Base-by-base conservation (phyloP, 2,329 filamentous ascomycete species). In the Colletotrichum shisoi region DNA sequence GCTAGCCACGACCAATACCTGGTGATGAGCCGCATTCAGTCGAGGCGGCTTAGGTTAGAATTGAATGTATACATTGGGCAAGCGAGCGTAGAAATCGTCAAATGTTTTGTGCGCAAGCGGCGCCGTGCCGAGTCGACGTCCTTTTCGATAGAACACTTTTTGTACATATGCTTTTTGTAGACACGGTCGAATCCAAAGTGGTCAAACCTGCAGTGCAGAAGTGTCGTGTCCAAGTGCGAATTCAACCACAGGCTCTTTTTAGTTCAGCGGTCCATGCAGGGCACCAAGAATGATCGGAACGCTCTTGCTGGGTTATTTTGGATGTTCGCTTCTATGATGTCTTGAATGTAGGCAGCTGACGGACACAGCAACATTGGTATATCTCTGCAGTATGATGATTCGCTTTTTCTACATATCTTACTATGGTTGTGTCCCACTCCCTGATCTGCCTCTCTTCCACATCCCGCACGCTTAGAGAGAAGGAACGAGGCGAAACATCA, bases 51-150 rank as follows among this genome's bases (percentile, higher is more conserved):
- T 48, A 34, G 24, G 31, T 27, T 59, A 64, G 54, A 64, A 40
- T 44, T 54, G 46, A 64, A 59, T 56, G 42, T 39, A 64, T 42
- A 64, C 54, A 64, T 61, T 59, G 54, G 54, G 39, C 52, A 49
- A 67, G 60, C 61, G 42, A 59, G 64, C 64, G 53, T 54, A 56
- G 52, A 49, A 31, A 56, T 48, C 21, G 61, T 59, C 61, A 44
- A 48, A 13, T 54, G 44, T 42, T 45, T 34, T 40, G 51, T 44
- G 31, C 48, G 58, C 63, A 31, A 31, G 24, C 42, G 46, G 54
- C 37, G 39, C 15, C 54, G 42, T 62, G 48, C 37, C 13, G 31
- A 37, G 27, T 46, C 54, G n/a, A 46, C 17, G 27, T 45, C 24
- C 40, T 27, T 7, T 57, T 21, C 54, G 34, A 57, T 57, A 57